These are phyloP conservation scores for Vitis riparia DNA, from an alignment of 164 flowering plant genomes.

Conservation along the genomic window DNA sequence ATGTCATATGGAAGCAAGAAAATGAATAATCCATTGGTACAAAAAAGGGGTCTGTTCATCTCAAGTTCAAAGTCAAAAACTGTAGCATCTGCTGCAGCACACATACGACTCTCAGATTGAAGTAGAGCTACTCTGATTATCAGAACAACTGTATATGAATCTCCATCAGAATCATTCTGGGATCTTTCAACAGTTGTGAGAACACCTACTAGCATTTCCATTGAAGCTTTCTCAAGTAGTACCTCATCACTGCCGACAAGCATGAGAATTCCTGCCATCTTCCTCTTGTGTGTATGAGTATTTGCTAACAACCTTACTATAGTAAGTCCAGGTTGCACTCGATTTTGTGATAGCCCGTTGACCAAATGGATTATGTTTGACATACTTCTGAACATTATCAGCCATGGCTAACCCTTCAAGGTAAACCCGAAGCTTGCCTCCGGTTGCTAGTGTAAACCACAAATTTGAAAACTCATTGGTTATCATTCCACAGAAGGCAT, in stretches of 20 bases:
- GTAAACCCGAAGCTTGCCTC: constrained; percentile 52
- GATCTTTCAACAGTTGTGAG: neutral
- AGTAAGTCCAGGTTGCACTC: constrained; percentile 42
- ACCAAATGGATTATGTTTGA: constrained; percentile 54
- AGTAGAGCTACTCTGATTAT: neutral
- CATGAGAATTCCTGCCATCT: neutral
- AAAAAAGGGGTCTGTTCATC: no score
- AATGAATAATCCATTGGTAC: no score
- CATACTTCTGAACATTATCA: constrained; percentile 49
- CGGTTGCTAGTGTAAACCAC: constrained; percentile 38
- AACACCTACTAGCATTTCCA: neutral
- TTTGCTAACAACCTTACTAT: constrained; percentile 20
- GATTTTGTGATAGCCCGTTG: constrained; percentile 48
- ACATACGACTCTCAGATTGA: neutral
- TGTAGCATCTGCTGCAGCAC: no score
- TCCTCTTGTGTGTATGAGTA: neutral
- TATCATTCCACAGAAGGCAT: neutral
- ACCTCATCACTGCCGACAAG: neutral
- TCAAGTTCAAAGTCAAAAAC: no score
- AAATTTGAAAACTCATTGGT: neutral
- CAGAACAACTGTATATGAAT: neutral
- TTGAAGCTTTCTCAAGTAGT: neutral
- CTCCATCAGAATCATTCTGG: neutral
- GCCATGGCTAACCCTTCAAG: constrained; percentile 47
- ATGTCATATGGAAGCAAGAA: no score